Evolutionary conservation across 2,329 filamentous ascomycete species (phyloP), one percentile per base, ranked within the genome.

Genomic region (Penicillium concentricum): DNA sequence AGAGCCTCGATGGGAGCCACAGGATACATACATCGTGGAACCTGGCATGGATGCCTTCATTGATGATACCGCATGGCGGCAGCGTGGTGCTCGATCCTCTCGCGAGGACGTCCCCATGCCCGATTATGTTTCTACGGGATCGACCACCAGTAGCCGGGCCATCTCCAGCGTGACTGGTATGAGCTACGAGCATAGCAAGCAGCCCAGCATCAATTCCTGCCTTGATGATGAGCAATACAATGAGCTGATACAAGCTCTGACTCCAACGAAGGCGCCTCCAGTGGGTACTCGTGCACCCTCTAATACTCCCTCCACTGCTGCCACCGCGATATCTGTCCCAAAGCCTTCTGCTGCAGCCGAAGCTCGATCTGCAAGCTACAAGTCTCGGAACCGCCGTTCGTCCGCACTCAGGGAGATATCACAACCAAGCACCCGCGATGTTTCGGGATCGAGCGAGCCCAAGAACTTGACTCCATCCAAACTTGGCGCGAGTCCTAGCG

Each of bases 101-200:
- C 65, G 76, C 58, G 72, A 79, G 54, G 79, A 82, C 58, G 61
- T 78, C 16, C 74, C 78, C 26, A 82, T 82, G 80, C 76, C 76
- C 5, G 80, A 81, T 58, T 79, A 79, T 65, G 62, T 66, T n/a
- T 77, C 73, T 30, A 76, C 39, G 1, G 49, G 70, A 46, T 74
- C 73, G 10, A 66, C 73, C 26, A 66, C 73, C 24, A 71, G 71
- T 60, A 79, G 75, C 55, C 73, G 73, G 37, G 69, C 68, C 12
- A 72, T 76, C 39, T 78, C 76, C 26, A 73, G 69, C 57, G 71
- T 75, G 67, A 74, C 74, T 8, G 76, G 72, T 4, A 60, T 75
- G 53, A 78, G 74, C 56, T 74, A 74, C 47, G 72, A 74, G 53
- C 75, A 76, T 55, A 78, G 74, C 61, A 75, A 76, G 51, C 71